A percentile compares a stretch with the other conserved stretches of the same genome.
These are phyloP conservation scores for Tylopilus sp. DNA, from an alignment of 1,284 basidiomycete species.

Conservation along the genomic window DNA sequence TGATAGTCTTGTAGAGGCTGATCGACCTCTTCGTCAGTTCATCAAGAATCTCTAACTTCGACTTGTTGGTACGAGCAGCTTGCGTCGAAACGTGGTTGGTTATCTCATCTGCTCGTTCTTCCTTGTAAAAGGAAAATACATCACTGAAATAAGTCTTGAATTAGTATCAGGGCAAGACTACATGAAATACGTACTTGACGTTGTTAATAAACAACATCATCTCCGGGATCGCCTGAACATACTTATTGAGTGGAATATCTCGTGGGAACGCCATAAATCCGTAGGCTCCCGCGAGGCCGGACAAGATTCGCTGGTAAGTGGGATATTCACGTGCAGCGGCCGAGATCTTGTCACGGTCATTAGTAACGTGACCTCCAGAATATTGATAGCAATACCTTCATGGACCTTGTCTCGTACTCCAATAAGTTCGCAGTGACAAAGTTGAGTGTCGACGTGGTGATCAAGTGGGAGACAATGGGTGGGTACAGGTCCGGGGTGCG, in stretches of 20 bases:
- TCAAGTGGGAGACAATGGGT: constrained; percentile 25
- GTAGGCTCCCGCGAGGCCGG: constrained; percentile 32
- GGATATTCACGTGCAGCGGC: constrained; percentile 26
- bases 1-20: constrained; percentile 16
- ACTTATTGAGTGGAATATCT: constrained; percentile 27
- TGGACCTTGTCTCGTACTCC: constrained; percentile 31
- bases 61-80: constrained; percentile 22
- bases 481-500: constrained; percentile 20
- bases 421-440: constrained; percentile 29
- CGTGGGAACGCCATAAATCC: constrained; percentile 32
- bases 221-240: constrained; percentile 38
- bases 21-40: constrained; percentile 25
- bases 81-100: constrained; percentile 36
- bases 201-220: constrained; percentile 32
- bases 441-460: constrained; percentile 30
- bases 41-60: constrained; percentile 27
- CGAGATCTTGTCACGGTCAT: constrained; percentile 14
- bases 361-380: background rate
- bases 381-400: constrained; percentile 11
- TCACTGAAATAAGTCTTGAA: constrained; percentile 29
- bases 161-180: background rate
- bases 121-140: constrained; percentile 45
- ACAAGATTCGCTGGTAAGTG: constrained; percentile 31
- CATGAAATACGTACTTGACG: constrained; percentile 32
- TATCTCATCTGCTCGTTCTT: constrained; percentile 37